A percentile compares a stretch with the other conserved stretches of the same genome.
Conservation (phyloP, 805 yeast species). For the Candida verbasci region DNA sequence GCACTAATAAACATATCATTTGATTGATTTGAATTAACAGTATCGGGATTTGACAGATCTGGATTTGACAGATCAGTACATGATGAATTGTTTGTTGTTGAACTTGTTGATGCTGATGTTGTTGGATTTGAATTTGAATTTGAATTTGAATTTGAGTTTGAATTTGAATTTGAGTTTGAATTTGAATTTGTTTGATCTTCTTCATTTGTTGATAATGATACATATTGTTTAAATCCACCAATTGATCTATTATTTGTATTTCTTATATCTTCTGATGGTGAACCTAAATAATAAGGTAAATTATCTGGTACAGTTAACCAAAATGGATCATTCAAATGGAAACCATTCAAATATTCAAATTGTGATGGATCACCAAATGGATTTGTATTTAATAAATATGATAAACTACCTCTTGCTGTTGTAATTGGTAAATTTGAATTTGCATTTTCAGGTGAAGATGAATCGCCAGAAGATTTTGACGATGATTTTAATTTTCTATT, state of each 20-base stretch:
- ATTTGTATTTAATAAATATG: slow-evolving; percentile 6
- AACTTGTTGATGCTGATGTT: not conserved
- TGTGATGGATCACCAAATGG: slow-evolving; percentile 8
- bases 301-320: slow-evolving; percentile 49
- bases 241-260: not conserved
- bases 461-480: not conserved
- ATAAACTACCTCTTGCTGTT: slow-evolving; percentile 6
- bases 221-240: slow-evolving; percentile 6
- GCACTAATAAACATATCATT: not conserved
- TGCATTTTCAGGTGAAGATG: slow-evolving; percentile 1
- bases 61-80: too few relatives aligned
- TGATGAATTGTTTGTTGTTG: too few relatives aligned
- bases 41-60: too few relatives aligned
- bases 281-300: slow-evolving; percentile 31
- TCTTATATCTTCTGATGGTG: slow-evolving; percentile 23
- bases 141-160: not conserved
- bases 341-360: slow-evolving; percentile 36
- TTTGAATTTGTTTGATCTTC: not conserved
- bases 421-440: slow-evolving; percentile 5
- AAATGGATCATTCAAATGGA: slow-evolving; percentile 45
- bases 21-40: not conserved
- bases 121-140: not conserved
- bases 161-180: not conserved
- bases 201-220: slow-evolving; percentile 1
- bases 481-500: slow-evolving; percentile 1